Percentiles rank a stretch among this genome's conserved stretches.
These are phyloP conservation scores for Gossypium ekmanianum DNA, from an alignment of 345 rosid genomes.

Conservation along the genomic window DNA sequence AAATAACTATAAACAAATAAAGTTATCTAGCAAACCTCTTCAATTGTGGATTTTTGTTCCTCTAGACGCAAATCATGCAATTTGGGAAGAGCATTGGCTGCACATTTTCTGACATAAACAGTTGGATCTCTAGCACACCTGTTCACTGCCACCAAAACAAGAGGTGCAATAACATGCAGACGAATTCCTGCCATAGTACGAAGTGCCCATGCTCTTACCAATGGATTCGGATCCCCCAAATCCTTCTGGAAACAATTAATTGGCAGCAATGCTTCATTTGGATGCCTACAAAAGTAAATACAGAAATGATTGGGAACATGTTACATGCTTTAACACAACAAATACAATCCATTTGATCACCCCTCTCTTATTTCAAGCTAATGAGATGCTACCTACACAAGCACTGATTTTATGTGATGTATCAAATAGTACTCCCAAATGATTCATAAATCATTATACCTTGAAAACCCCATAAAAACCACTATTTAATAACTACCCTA, in stretches of 20 bases:
- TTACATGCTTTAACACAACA: not conserved
- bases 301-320: not conserved
- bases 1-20: not conserved
- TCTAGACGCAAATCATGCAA: conserved; percentile 73
- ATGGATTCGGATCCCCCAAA: conserved; percentile 89
- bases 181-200: conserved; percentile 97
- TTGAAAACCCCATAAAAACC: not conserved
- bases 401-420: not conserved
- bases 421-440: not conserved
- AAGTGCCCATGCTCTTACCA: conserved; percentile 96
- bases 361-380: not conserved
- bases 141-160: conserved; percentile 73
- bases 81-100: conserved; percentile 96
- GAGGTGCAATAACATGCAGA: conserved; percentile 78
- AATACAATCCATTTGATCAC: not conserved
- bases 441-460: not conserved
- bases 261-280: conserved; percentile 90
- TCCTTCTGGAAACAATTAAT: conserved; percentile 95
- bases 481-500: not conserved
- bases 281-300: conserved; percentile 60
- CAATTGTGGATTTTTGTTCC: conserved; percentile 65
- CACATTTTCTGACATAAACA: conserved; percentile 86
- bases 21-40: conserved; percentile 57
- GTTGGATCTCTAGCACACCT: conserved; percentile 93
- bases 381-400: not conserved